Conservation (phyloP, 352 stramenopile genomes). For the Hyaloperonospora brassicae region DNA sequence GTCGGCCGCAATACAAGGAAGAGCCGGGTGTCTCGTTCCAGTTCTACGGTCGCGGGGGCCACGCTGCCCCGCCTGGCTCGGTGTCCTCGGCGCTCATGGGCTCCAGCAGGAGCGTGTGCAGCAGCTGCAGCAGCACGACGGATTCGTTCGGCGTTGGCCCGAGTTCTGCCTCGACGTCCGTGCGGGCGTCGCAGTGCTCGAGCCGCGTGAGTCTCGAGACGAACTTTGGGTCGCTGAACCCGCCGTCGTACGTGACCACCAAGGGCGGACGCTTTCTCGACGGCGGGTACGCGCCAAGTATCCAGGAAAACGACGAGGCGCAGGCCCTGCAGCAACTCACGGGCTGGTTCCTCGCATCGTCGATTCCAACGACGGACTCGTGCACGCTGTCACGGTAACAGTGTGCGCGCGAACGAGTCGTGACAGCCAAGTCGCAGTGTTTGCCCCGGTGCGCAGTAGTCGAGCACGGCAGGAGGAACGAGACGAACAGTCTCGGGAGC, state of each 20-base stretch:
- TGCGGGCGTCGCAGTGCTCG: conserved; percentile 36
- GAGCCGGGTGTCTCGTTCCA: conserved; percentile 48
- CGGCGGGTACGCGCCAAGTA: conserved; percentile 43
- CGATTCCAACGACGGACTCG: conserved; percentile 52
- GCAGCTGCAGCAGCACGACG: conserved; percentile 33
- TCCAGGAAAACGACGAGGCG: conserved; percentile 61
- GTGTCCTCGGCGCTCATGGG: conserved; percentile 8
- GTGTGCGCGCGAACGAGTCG: not conserved
- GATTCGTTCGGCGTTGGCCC: conserved; percentile 51
- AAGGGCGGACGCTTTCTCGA: conserved; percentile 30
- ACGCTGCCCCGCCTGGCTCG: conserved; percentile 5
- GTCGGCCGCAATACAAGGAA: conserved; percentile 17
- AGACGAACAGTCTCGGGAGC: not conserved
- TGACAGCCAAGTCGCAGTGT: not conserved
- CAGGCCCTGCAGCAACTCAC: conserved; percentile 51
- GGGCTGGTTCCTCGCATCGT: conserved; percentile 55
- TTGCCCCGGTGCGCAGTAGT: conserved; percentile 4
- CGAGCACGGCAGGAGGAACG: conserved; percentile 1
- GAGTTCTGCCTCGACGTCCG: conserved; percentile 32
- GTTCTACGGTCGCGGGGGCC: conserved; percentile 49
- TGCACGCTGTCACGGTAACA: conserved; percentile 33
- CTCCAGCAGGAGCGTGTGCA: conserved; percentile 21
- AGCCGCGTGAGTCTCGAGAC: conserved; percentile 70
- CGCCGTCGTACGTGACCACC: conserved; percentile 21
- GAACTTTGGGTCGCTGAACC: conserved; percentile 66